These are phyloP conservation scores for Rubroboletus pulcherrimus DNA, from an alignment of 768 basidiomycete genomes.

Conservation along the genomic window DNA sequence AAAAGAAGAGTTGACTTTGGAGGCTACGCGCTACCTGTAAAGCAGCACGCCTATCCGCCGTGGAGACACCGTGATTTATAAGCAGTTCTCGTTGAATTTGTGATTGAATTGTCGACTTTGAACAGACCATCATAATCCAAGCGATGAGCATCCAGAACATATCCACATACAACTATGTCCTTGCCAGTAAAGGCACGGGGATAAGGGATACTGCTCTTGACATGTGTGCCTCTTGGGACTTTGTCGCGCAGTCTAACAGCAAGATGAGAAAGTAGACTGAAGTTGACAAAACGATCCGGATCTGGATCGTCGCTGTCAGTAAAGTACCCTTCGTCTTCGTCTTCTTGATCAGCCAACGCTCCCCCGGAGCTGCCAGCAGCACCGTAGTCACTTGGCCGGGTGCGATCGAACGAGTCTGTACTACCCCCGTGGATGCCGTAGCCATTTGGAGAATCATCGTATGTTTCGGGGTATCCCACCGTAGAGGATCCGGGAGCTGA, in stretches of 20 bases:
- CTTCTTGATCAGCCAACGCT: constrained; percentile 23
- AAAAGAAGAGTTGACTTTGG: constrained; percentile 91
- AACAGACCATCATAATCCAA: constrained; percentile 6
- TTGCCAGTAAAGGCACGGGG: constrained; percentile 90
- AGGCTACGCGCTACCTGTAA: constrained; percentile 86
- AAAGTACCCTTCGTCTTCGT: constrained; percentile 31
- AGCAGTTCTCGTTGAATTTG: constrained; percentile 83
- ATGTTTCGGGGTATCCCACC: constrained; percentile 13
- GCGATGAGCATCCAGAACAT: neutral
- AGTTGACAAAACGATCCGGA: constrained; percentile 79
- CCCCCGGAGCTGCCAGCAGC: constrained; percentile 14
- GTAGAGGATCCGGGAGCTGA: constrained; percentile 26
- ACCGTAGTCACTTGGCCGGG: constrained; percentile 19
- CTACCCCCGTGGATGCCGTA: constrained; percentile 18
- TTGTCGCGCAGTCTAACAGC: constrained; percentile 88
- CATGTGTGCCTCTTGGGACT: constrained; percentile 81
- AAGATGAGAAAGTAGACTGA: constrained; percentile 81
- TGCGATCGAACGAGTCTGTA: constrained; percentile 25
- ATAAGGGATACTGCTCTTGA: constrained; percentile 91
- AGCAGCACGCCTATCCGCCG: constrained; percentile 77
- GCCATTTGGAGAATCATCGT: constrained; percentile 18
- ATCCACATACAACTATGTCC: constrained; percentile 79
- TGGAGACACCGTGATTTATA: constrained; percentile 67
- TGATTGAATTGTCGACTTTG: constrained; percentile 80
- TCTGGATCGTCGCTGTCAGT: constrained; percentile 59